Base-by-base conservation (phyloP, 2,329 filamentous ascomycete species). In the Ilyonectria destructans region DNA sequence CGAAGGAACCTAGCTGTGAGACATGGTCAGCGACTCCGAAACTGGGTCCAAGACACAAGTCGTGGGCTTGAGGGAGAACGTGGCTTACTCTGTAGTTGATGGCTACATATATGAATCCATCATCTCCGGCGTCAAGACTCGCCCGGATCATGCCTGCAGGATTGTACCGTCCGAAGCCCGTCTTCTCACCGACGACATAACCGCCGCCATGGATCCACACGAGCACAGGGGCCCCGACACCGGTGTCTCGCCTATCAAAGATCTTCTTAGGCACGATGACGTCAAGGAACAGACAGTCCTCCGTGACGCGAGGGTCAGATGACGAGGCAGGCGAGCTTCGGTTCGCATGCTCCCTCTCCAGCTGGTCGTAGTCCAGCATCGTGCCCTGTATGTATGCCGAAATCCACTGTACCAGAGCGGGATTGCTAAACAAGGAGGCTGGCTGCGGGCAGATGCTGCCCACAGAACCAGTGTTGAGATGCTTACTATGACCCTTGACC, bases 261-360 rank as follows among this genome's bases (percentile, higher is more conserved):
- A 80, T 77, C 35, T 76, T 76, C 8, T 75, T 77, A n/a, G 83
- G 81, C 2, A 83, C 81, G 31, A 78, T 75, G 13, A 84, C 72
- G 65, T 84, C 82, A 1, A 84, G 74, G 60, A 83, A 82, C 1
- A 84, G 74, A 58, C 83, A 85, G 60, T 84, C 82, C 67, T 83
- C 80, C 1, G 73, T 68, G 46, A 40, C 66, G 45, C 57, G 52
- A 10, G 66, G 54, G 46, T 77, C 68, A n/a, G 40, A n/a, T 7
- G 15, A n/a, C 2, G 37, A 40, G 15, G 33, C 64, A 21, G 45
- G 8, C 17, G 15, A 8, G 17, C 15, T 3, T n/a, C 10, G 55
- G 29, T n/a, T 48, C 8, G 58, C 21, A 12, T 33, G 4, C 8
- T 9, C 8, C 31, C 2, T 3, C 4, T 33, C 31, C 31, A 12